A percentile compares a stretch with the other conserved stretches of the same genome.
Conservation (phyloP, 2,329 filamentous ascomycete genomes). For the Alternaria triticimaculans region DNA sequence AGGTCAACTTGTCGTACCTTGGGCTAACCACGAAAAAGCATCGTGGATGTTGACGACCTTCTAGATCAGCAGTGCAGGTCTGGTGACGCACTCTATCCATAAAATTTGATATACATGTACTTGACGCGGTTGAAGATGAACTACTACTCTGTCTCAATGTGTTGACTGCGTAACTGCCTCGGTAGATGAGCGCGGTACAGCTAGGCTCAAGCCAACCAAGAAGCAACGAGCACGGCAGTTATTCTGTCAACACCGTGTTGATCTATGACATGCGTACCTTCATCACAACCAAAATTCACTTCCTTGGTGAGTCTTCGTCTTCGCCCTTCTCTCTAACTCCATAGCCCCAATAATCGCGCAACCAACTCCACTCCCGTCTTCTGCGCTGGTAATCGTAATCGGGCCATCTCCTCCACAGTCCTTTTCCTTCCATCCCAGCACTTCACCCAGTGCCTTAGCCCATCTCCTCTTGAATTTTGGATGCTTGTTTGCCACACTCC, state of each 20-base stretch:
- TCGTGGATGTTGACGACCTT: neutral
- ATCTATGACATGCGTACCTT: neutral
- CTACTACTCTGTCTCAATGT: neutral
- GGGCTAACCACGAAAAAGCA: neutral
- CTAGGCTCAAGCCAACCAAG: neutral
- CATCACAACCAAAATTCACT: neutral
- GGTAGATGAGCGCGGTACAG: neutral
- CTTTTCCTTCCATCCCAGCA: constrained; percentile 43
- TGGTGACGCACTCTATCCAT: neutral
- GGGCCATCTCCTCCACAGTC: constrained; percentile 33
- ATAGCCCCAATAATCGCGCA: constrained; percentile 47
- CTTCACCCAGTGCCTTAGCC: constrained; percentile 50
- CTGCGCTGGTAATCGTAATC: constrained; percentile 49
- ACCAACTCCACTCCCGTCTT: constrained; percentile 52
- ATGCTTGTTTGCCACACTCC: constrained; percentile 51
- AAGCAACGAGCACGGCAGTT: neutral
- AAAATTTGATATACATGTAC: neutral
- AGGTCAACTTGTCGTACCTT: neutral
- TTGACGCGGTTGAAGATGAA: neutral
- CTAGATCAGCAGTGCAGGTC: neutral
- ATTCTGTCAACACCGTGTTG: neutral
- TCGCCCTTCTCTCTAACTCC: constrained; percentile 30
- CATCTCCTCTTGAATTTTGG: constrained; percentile 51
- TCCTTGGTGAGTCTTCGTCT: neutral
- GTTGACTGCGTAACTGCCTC: neutral